Conservation (phyloP, 2,329 filamentous ascomycete species). For the Neonectria magnoliae region DNA sequence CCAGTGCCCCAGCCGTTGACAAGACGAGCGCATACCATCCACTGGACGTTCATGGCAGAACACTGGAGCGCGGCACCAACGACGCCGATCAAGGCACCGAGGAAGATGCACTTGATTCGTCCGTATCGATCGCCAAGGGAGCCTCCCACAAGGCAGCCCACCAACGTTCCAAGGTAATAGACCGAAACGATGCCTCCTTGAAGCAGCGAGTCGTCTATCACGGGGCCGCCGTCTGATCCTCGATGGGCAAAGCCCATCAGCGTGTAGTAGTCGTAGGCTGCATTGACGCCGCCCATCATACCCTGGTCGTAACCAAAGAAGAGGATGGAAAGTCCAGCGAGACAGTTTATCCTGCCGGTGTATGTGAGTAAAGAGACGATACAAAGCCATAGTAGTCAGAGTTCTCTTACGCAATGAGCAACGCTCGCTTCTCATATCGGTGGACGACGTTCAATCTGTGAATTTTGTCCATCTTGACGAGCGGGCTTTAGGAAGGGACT, state of each 20-base stretch:
- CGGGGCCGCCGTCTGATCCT: too few relatives aligned
- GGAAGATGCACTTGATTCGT: too few relatives aligned
- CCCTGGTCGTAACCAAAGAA: conserved; percentile 30
- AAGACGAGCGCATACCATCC: conserved; percentile 40
- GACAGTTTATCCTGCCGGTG: neutral
- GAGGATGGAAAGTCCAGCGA: too few relatives aligned
- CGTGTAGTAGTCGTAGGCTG: neutral
- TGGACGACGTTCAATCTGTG: conserved; percentile 23
- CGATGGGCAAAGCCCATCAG: too few relatives aligned
- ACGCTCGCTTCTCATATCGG: conserved; percentile 37
- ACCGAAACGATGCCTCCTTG: too few relatives aligned
- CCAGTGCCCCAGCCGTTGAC: too few relatives aligned
- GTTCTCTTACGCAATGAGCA: conserved; percentile 32
- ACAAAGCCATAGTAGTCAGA: neutral
- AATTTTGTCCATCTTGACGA: neutral
- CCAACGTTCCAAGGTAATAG: too few relatives aligned
- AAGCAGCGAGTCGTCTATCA: too few relatives aligned
- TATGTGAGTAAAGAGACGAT: neutral
- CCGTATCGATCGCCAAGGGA: too few relatives aligned
- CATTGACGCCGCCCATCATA: conserved; percentile 38
- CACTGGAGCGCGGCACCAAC: too few relatives aligned
- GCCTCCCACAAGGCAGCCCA: too few relatives aligned
- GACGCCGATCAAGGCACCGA: conserved; percentile 43
- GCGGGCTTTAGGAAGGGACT: neutral
- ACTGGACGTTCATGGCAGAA: too few relatives aligned